Base-by-base conservation (phyloP, 306 rosid genomes). In the Hylodesmum podocarpum region DNA sequence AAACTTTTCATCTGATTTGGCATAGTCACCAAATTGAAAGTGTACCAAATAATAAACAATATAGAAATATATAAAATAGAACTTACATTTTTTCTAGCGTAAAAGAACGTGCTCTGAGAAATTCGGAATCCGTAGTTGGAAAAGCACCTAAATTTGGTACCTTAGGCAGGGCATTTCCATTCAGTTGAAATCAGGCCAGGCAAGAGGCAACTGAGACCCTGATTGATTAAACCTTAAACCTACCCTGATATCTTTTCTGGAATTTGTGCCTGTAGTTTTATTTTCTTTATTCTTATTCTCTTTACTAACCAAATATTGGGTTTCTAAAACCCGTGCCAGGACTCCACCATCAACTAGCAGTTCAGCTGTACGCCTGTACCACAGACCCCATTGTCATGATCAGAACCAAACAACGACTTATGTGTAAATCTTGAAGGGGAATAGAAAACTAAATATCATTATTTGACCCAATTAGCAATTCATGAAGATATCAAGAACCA, bases 21-120 rank as follows among this genome's bases (percentile, higher is more conserved):
- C 50, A 64, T n/a, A n/a, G 19, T 29, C 13, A 8, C 37, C 68
- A 13, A 34, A 84, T 51, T 73, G 51, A 66, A 58, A 5, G 39
- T n/a, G 13, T 33, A 33, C 15, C 18, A 76, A 62, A 36, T 57
- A 49, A 76, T 3, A 62, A 34, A 31, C n/a, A n/a, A 15, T 4
- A 46, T 15, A 33, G 11, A 61, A 54, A 11, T 40, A 36, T 11
- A 8, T 14, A 12, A 2, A n/a, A 19, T 57, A 25, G 10, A 24
- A 43, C 99, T 88, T 88, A 96, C 99, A 96, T 96, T 82, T 76
- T 89, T 0, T 88, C 93, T 46, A 86, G 89, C 79, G 89, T 89
- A 74, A 50, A 66, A 0, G 62, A 0, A 0, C 99, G 98, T 10
- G 88, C 83, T 74, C 82, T 89, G 6, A 10, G 9, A 83, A 92